phyloP scores from a whole-genome alignment of 2,329 filamentous ascomycete genomes.

The Microsporum canis region DNA sequence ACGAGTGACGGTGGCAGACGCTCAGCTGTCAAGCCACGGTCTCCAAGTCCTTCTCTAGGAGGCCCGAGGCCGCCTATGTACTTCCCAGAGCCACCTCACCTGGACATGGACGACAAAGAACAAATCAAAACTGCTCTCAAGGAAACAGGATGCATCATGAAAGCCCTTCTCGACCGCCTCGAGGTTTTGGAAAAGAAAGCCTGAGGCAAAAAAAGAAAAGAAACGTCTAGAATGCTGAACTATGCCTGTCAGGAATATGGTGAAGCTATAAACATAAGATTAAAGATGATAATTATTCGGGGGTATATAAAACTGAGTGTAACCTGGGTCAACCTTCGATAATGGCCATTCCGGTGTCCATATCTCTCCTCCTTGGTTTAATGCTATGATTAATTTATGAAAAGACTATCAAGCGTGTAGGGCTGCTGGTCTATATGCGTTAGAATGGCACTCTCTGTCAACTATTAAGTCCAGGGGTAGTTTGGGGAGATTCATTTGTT shows the following conservation, averaged over 20 bases:
- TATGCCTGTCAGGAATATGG: neutral
- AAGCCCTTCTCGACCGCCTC: neutral
- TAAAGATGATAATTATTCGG: neutral
- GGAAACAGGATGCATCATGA: neutral
- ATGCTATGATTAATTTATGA: neutral
- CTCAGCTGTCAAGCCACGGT: neutral
- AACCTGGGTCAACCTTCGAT: neutral
- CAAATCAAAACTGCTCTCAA: neutral
- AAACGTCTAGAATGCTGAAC: neutral
- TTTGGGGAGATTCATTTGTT: neutral
- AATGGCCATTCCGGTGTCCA: neutral
- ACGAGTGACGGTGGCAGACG: neutral
- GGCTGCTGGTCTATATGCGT: neutral
- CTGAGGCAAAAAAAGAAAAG: neutral
- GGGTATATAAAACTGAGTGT: neutral
- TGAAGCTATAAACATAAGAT: neutral
- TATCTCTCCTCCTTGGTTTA: neutral
- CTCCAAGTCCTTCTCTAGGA: neutral
- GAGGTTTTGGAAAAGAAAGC: neutral
- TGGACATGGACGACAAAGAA: neutral
- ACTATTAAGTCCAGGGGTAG: neutral
- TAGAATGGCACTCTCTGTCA: neutral
- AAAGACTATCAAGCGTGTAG: neutral
- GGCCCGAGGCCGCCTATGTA: neutral
- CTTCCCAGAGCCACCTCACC: neutral